A percentile compares a stretch with the other conserved stretches of the same genome.
These are phyloP conservation scores for Babesia ovata DNA, from an alignment of 169 alveolate species.

Conservation along the genomic window DNA sequence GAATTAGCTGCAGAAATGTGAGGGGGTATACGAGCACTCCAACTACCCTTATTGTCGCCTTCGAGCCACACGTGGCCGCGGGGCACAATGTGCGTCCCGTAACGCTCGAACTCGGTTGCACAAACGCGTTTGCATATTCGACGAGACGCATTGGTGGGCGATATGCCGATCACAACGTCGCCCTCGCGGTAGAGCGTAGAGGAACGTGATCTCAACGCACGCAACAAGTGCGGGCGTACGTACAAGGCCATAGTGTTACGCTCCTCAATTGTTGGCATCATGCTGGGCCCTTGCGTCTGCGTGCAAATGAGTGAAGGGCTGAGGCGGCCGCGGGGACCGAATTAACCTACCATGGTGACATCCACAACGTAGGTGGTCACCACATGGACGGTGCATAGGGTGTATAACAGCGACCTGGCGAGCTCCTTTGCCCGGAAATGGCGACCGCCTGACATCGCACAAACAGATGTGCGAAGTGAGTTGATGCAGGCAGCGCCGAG, in stretches of 20 bases:
- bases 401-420: constrained; percentile 35
- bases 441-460: neutral
- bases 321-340: neutral
- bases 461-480: too few species aligned
- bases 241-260: constrained; percentile 33
- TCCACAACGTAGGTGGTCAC: constrained; percentile 57
- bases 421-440: constrained; percentile 8
- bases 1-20: constrained; percentile 40
- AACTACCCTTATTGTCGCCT: constrained; percentile 62
- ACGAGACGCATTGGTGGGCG: constrained; percentile 42
- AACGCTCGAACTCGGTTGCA: constrained; percentile 17
- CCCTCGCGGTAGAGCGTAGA: constrained; percentile 44
- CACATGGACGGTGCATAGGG: constrained; percentile 42
- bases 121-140: constrained; percentile 64
- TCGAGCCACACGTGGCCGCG: constrained; percentile 62
- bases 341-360: constrained; percentile 55
- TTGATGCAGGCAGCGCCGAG: too few species aligned
- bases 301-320: neutral
- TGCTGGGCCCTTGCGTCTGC: constrained; percentile 71
- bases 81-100: constrained; percentile 18
- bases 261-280: constrained; percentile 54
- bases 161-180: constrained; percentile 60
- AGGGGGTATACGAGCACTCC: neutral
- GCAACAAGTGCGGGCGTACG: constrained; percentile 33
- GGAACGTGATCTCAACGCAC: constrained; percentile 39